phyloP scores from a whole-genome alignment of 202 grass and related monocot genomes.

The Elaeis oleifera region DNA sequence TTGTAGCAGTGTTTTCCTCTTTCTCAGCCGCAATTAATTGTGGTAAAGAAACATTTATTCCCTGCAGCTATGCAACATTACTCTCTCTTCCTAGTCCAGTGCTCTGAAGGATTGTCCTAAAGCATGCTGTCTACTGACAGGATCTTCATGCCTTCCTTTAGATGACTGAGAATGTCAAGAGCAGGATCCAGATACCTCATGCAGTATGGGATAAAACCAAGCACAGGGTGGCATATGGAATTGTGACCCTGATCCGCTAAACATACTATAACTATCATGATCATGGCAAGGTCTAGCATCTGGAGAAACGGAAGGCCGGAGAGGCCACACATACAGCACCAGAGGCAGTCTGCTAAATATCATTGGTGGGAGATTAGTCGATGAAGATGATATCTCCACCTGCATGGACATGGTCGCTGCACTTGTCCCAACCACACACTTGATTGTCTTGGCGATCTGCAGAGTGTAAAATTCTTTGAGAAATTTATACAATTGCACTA shows the following conservation, averaged over 20 bases:
- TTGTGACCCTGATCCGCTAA: neutral
- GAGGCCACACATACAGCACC: constrained; percentile 51
- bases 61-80: too few species aligned
- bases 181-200: neutral
- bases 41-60: neutral
- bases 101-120: too few species aligned
- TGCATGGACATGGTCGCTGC: neutral
- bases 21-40: neutral
- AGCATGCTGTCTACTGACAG: neutral
- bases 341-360: constrained; percentile 14
- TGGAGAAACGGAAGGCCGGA: constrained; percentile 20
- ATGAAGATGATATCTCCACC: neutral
- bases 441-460: too few species aligned
- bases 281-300: neutral
- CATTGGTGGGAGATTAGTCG: constrained; percentile 19
- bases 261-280: neutral
- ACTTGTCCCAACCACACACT: too few species aligned
- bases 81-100: too few species aligned
- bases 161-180: constrained; percentile 12
- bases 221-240: neutral
- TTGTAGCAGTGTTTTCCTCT: neutral
- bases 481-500: too few species aligned
- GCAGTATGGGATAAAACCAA: neutral
- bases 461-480: too few species aligned
- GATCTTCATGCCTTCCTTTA: neutral